Percentiles rank a stretch among this genome's conserved stretches.
Conservation (phyloP, 805 yeast species). For the Ogataea corticis region DNA sequence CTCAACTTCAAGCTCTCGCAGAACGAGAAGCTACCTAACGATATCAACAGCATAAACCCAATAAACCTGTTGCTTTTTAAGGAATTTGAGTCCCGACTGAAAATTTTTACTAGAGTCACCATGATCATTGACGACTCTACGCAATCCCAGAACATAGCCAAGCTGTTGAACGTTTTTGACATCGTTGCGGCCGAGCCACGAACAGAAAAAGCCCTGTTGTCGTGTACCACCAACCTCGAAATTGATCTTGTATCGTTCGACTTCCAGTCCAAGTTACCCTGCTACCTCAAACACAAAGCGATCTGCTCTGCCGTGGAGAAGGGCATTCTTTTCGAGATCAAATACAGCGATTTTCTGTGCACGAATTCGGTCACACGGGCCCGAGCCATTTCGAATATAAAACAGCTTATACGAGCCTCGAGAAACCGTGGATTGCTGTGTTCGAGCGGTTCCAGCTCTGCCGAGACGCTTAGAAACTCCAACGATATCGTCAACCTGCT, state of each 20-base stretch:
- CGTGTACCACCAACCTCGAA: conserved; percentile 74
- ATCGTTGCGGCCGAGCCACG: conserved; percentile 78
- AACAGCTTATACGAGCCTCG: conserved; percentile 77
- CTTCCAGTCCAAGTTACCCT: conserved; percentile 64
- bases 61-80: conserved; percentile 38
- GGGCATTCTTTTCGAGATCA: conserved; percentile 81
- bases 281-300: conserved; percentile 78
- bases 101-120: conserved; percentile 70
- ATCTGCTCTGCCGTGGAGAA: conserved; percentile 79
- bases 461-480: conserved; percentile 53
- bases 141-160: conserved; percentile 63
- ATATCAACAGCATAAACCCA: conserved; percentile 41
- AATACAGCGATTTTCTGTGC: conserved; percentile 56
- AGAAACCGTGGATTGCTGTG: conserved; percentile 77
- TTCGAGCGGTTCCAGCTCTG: conserved; percentile 67
- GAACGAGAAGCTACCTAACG: conserved; percentile 51
- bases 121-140: conserved; percentile 74
- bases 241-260: conserved; percentile 80
- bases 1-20: conserved; percentile 56
- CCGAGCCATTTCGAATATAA: conserved; percentile 67
- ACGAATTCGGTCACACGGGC: conserved; percentile 41
- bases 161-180: conserved; percentile 56
- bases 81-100: conserved; percentile 40
- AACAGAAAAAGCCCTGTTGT: conserved; percentile 74
- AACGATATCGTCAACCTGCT: conserved; percentile 69